Base-by-base conservation (phyloP, 345 rosid species). In the Camelina hispida region DNA sequence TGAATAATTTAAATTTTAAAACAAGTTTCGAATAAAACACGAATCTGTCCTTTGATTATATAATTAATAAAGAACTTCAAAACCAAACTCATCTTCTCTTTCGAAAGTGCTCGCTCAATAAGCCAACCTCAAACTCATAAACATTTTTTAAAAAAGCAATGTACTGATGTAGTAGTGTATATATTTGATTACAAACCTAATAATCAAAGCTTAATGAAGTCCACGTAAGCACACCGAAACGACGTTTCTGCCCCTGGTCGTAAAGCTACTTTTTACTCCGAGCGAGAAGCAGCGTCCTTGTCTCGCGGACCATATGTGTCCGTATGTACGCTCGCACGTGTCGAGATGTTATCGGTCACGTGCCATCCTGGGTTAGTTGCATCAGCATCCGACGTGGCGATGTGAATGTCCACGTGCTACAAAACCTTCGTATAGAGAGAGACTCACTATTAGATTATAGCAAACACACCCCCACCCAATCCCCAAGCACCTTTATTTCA, bases 301-400 rank as follows among this genome's bases (percentile, higher is more conserved):
- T 72, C 69, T 66, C 73, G 68, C 58, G 78, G 74, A 78, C 73
- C 69, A 72, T 42, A 28, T 3, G 57, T 62, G 68, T 32, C 50
- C 77, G 35, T 66, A 66, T 43, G 77, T 72, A 62, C 28, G 75
- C 55, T 28, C 48, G 63, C 52, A 78, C 75, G 82, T 79, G 82
- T 78, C 83, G 60, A 42, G 66, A 34, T 3, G 30, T 56, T 14
- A 52, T 15, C 42, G 52, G 69, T 82, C 83, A 82, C 82, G 83
- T 82, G 87, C 81, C 61, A 15, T 37, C 43, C 40, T 43, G 16
- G 40, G 42, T 25, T 78, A 68, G 81, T 72, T 47, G 75, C 84
- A 59, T 86, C 80, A 79, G 9, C 83, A 11, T 83, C 90, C 85
- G 50, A 74, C 86, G 76, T 84, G 89, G 89, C 85, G 25, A 15